Percentiles rank a stretch among this genome's conserved stretches.
Evolutionary conservation across 352 stramenopile genomes (phyloP).

Genomic region (Pythium pectinolyticum): DNA sequence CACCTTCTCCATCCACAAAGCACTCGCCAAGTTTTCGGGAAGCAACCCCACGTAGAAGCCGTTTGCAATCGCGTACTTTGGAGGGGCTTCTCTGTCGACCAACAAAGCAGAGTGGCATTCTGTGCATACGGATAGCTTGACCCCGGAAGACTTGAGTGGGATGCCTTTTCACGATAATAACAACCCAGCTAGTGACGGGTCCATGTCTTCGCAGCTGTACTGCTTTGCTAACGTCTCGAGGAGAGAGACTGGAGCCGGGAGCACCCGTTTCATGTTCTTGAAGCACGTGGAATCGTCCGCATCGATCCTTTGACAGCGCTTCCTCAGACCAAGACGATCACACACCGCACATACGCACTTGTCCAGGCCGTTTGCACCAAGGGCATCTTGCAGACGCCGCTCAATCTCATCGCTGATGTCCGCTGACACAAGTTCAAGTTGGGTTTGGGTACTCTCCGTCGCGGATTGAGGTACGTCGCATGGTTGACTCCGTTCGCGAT

Average conservation of each 20-base stretch:
- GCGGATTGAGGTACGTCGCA: too few relatives aligned
- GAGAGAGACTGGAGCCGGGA: neutral
- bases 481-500: too few relatives aligned
- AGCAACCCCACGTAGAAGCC: slow-evolving; percentile 25
- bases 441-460: too few relatives aligned
- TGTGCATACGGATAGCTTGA: neutral
- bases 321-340: neutral
- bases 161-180: neutral
- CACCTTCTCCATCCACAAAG: slow-evolving; percentile 23
- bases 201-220: slow-evolving; percentile 7
- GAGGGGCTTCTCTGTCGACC: neutral
- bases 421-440: too few relatives aligned
- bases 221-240: neutral
- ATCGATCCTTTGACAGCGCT: too few relatives aligned
- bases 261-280: too few relatives aligned
- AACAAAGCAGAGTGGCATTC: slow-evolving; percentile 8
- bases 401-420: too few relatives aligned
- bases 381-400: slow-evolving; percentile 1
- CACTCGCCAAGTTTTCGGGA: neutral
- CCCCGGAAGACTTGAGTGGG: neutral
- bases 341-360: slow-evolving; percentile 3
- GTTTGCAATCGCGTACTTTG: slow-evolving; percentile 32
- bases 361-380: neutral
- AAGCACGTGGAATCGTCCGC: too few relatives aligned
- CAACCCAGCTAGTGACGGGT: neutral